Percentiles rank a stretch among this genome's conserved stretches.
Evolutionary conservation across 2,329 filamentous ascomycete species (phyloP).

Genomic region (Aurifilum marmelostoma): DNA sequence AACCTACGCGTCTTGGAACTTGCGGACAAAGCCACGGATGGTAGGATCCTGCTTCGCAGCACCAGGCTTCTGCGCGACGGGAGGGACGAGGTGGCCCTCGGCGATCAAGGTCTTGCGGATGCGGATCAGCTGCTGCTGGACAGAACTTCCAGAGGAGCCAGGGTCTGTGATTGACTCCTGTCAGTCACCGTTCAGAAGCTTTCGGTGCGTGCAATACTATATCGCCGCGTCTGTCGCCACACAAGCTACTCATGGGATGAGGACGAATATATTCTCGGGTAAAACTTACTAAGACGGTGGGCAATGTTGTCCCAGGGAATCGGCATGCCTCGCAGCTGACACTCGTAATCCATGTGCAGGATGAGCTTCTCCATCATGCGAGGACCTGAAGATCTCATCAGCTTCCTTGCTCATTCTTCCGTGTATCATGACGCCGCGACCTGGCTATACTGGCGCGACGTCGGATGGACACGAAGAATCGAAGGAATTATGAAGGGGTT

Average conservation of each 20-base stretch:
- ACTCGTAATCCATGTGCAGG: constrained; percentile 47
- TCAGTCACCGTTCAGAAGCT: not conserved
- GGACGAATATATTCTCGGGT: not conserved
- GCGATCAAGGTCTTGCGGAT: constrained; percentile 40
- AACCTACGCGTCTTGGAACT: constrained; percentile 31
- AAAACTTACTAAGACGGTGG: constrained; percentile 39
- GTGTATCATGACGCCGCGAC: not conserved
- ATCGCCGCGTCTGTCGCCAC: too few species aligned
- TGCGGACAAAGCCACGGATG: constrained; percentile 42
- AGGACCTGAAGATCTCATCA: constrained; percentile 39
- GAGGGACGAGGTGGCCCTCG: constrained; percentile 49
- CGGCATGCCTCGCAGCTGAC: constrained; percentile 36
- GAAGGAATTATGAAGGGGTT: too few species aligned
- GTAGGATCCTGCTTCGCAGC: constrained; percentile 31
- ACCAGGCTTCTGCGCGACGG: constrained; percentile 37
- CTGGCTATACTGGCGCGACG: not conserved
- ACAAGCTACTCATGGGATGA: not conserved
- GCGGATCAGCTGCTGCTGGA: constrained; percentile 43
- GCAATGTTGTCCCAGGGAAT: constrained; percentile 47
- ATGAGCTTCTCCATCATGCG: constrained; percentile 52
- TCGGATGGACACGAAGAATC: not conserved
- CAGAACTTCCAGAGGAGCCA: constrained; percentile 44
- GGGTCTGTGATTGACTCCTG: constrained; percentile 34
- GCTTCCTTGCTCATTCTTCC: not conserved
- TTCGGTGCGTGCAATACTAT: not conserved